phyloP scores from a whole-genome alignment of 495 filamentous ascomycete species.

The Aspergillus sclerotioniger region DNA sequence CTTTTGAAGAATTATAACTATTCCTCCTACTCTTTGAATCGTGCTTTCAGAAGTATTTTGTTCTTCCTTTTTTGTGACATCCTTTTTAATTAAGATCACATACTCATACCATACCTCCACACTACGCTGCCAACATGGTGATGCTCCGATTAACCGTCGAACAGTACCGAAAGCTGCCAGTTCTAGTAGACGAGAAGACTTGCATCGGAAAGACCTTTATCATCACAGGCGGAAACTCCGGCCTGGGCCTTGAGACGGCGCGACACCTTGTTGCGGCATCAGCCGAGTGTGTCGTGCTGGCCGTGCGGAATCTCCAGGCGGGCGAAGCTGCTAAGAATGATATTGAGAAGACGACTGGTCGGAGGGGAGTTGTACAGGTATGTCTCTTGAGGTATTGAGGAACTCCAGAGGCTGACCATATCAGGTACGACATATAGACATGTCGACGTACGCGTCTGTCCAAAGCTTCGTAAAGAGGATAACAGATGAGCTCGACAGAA shows the following conservation, averaged over 20 bases:
- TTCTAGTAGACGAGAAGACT: conserved; percentile 1
- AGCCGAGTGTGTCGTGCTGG: conserved; percentile 46
- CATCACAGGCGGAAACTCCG: conserved; percentile 30
- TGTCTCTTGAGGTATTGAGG: not conserved
- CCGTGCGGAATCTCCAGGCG: conserved; percentile 42
- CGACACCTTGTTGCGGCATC: conserved; percentile 13
- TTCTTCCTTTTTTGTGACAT: not conserved
- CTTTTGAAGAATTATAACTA: not conserved
- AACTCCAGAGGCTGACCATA: conserved; percentile 3
- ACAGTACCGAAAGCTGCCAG: conserved; percentile 5
- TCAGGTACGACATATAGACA: conserved; percentile 36
- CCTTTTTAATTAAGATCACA: not conserved
- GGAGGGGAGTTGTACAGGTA: conserved; percentile 8
- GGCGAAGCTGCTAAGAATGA: conserved; percentile 37
- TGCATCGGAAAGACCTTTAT: conserved; percentile 21
- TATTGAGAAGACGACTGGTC: conserved; percentile 19
- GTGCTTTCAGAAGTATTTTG: not conserved
- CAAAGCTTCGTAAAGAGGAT: conserved; percentile 29
- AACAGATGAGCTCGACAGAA: conserved; percentile 19
- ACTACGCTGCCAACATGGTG: not conserved
- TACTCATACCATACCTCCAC: not conserved
- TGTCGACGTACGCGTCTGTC: conserved; percentile 33
- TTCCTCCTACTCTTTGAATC: not conserved
- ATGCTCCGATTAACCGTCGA: conserved; percentile 5
- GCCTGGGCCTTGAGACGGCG: conserved; percentile 31